Percentiles rank a stretch among this genome's conserved stretches.
These are phyloP conservation scores for Phytophthora macrochlamydospora DNA, from an alignment of 352 stramenopile genomes.

Conservation along the genomic window DNA sequence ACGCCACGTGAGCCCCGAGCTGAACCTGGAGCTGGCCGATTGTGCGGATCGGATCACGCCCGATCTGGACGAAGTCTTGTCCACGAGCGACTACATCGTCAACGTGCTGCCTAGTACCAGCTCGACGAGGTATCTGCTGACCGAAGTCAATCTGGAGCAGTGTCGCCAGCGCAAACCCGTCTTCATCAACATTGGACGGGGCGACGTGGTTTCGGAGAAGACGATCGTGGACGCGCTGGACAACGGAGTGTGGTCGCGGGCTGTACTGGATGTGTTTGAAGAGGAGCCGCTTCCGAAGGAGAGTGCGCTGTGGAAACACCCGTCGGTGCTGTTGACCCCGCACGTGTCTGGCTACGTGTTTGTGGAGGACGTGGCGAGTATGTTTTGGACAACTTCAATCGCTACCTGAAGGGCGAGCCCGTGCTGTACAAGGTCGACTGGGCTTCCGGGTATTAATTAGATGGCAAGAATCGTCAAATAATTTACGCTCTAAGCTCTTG, in stretches of 20 bases:
- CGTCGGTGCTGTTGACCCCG: constrained; percentile 73
- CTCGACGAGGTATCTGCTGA: constrained; percentile 72
- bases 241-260: constrained; percentile 49
- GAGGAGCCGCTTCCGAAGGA: constrained; percentile 43
- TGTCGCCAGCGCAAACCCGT: constrained; percentile 67
- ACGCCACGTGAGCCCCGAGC: constrained; percentile 29
- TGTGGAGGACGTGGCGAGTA: constrained; percentile 68
- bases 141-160: constrained; percentile 45
- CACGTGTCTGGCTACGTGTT: constrained; percentile 82
- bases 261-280: constrained; percentile 67
- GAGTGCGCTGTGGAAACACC: constrained; percentile 69
- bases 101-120: constrained; percentile 88
- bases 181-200: constrained; percentile 90
- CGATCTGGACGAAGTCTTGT: constrained; percentile 56
- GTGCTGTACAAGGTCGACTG: constrained; percentile 42
- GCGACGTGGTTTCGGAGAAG: constrained; percentile 75
- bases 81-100: constrained; percentile 78
- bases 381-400: constrained; percentile 73
- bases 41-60: constrained; percentile 49
- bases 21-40: constrained; percentile 11
- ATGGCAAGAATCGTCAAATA: background rate
- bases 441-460: constrained; percentile 31
- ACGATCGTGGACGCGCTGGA: constrained; percentile 70
- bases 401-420: constrained; percentile 29
- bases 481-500: too few relatives aligned